Base-by-base conservation (phyloP, 164 flowering plant species). In the Umbilicus rupestris region DNA sequence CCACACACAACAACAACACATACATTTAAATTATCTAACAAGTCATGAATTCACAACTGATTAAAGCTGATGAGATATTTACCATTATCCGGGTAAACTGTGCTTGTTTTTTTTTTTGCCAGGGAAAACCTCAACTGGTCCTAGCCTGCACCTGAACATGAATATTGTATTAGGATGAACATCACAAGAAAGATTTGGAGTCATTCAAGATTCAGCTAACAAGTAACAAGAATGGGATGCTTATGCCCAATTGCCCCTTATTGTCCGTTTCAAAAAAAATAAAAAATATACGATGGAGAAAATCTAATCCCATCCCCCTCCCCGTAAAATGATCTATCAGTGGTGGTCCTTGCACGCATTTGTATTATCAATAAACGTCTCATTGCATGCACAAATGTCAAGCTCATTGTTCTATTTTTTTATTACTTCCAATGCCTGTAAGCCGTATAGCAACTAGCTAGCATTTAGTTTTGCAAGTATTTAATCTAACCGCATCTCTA, bases 321-420 rank as follows among this genome's bases (percentile, higher is more conserved):
- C n/a, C n/a, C n/a, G n/a, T n/a, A n/a, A n/a, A n/a, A n/a, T n/a
- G n/a, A n/a, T n/a, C n/a, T n/a, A n/a, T n/a, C n/a, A 55, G 11
- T 11, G 28, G 60, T 55, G 60, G 60, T 55, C 33, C 60, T 29
- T 26, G 12, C 60, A 55, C 7, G 35, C 60, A 55, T 55, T 28
- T 55, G 60, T 22, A 55, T 55, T 15, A 55, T 55, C 60, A 55
- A 28, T 55, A 52, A 24, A 52, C 24, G 58, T 52, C 58, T 7
- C 17, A 19, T 45, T 45, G 47, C 47, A 1, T 45, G 16, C 47
- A 49, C 29, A 11, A 55, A 28, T 55, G 60, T 55, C 60, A 55
- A 55, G 33, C 60, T 55, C 35, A 28, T 52, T 55, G 60, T 55
- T 55, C 28, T 26, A 55, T 55, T 55, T 15, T 28, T 33, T 28